Evolutionary conservation across 495 filamentous ascomycete species (phyloP), one percentile per base, ranked within the genome.

Genomic region (Lepidopterella palustris): DNA sequence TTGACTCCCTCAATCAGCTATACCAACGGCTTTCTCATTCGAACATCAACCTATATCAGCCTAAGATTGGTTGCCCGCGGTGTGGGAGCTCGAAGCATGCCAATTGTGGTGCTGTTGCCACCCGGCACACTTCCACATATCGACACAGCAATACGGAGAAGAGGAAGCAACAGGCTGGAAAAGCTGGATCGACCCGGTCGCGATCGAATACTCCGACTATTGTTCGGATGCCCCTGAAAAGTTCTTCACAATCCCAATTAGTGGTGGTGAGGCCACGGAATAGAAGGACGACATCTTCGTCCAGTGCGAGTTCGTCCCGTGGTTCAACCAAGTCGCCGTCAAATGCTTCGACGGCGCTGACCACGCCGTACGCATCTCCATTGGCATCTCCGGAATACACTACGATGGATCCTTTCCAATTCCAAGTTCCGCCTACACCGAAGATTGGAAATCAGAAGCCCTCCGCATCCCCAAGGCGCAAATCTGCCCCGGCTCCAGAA

Each of bases 1-100:
- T 74, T 32, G 57, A 65, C 4, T 61, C 73, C 2, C 48, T 76
- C 25, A 61, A 65, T 18, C 58, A 68, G 10, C 62, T 76, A 29
- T 71, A 69, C 42, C 48, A 58, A 24, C 68, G 73, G 18, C 50
- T 73, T 26, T 67, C 61, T 9, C 64, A 69, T 20, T 56, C 61
- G 21, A 50, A 53, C 10, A 25, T 59, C 32, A 18, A 57, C 40
- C 26, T 58, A 63, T 18, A 18, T 60, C 35, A 61, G 20, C 59
- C 60, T 2, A 35, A 62, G 8, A 57, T 53, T 9, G 25, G 45
- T 18, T 63, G 63, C 40, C n/a, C 50, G 45, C 45, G 42, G 20
- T 66, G 63, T 31, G 57, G 49, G 1, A 60, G 63, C 45, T 42
- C 29, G 23, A 60, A 63, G 53, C 57, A 66, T 25, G 45, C 49